Base-by-base conservation (phyloP, 805 yeast species). In the Wickerhamomyces alni region DNA sequence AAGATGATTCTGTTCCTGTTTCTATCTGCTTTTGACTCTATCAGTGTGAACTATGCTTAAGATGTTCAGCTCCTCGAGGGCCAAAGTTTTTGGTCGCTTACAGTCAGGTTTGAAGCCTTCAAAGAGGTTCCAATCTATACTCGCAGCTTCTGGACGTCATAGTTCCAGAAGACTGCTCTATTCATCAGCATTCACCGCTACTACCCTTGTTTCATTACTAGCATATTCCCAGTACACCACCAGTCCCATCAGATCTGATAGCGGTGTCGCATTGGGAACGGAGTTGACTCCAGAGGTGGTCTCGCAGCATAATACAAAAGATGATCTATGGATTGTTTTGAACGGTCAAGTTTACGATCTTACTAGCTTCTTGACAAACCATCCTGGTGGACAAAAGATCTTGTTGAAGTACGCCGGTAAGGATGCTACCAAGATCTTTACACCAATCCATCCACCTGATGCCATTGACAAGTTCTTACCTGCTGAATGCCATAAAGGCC, bases 361-460 rank as follows among this genome's bases (percentile, higher is more conserved):
- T 42, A 78, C 93, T 0, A 65, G 68, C 26, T 88, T 89, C 61
- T 68, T 83, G 39, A 70, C 75, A 15, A 77, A 74, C 35, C 98
- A 91, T 61, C 98, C 98, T 3, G 84, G 84, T 47, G 85, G 85
- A 5, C 72, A 77, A 38, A 78, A 82, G 55, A 86, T 91, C 40
- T 73, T 91, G 33, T 61, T 79, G 44, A 82, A 82, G 45, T 86
- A 86, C 51, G 96, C 93, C 16, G 93, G 93, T 12, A 77, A 74
- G 43, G 88, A 84, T 46, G 95, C 91, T 11, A 82, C 94, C 10
- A 80, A 82, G 51, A 79, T 86, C 15, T 91, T 87, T 55, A 83
- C 79, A 40, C 96, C 95, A 16, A 72, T 91, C 44, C 99, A 91
- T 61, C 93, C 98, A 0, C 75, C 82, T n/a, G 96, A 88, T 51